These are phyloP conservation scores for Aureobasidium mangrovei DNA, from an alignment of 2,329 filamentous ascomycete species.

Conservation along the genomic window DNA sequence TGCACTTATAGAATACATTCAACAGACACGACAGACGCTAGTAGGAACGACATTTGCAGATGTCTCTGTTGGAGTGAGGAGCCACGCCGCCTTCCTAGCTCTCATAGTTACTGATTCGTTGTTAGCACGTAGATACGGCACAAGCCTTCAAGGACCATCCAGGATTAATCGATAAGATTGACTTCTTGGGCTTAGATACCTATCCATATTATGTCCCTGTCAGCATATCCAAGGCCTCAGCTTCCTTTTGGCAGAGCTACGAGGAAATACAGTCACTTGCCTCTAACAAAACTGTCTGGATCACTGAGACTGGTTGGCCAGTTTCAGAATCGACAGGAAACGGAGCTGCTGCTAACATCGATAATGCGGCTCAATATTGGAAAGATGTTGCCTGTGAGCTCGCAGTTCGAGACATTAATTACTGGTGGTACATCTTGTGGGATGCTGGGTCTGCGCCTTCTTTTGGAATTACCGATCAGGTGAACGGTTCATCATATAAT, in stretches of 20 bases:
- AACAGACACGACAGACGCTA: neutral
- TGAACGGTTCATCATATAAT: neutral
- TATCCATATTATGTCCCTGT: neutral
- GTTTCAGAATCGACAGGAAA: neutral
- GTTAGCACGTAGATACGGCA: neutral
- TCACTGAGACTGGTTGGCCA: neutral
- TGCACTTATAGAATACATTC: neutral
- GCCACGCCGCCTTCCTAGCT: neutral
- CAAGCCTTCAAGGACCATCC: neutral
- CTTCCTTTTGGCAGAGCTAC: neutral
- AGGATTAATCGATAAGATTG: neutral
- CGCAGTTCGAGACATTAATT: neutral
- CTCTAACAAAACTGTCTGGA: neutral
- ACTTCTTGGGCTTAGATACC: neutral
- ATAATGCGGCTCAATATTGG: neutral
- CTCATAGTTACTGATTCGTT: neutral
- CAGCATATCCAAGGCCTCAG: neutral
- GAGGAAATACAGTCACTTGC: neutral
- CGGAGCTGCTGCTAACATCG: neutral
- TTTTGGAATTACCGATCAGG: neutral
- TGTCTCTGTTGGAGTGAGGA: neutral
- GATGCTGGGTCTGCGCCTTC: neutral
- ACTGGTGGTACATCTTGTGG: neutral
- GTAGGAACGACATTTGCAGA: neutral
- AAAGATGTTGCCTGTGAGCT: neutral